Conservation (phyloP, 257 asterid genomes). For the Cinchona pubescens region DNA sequence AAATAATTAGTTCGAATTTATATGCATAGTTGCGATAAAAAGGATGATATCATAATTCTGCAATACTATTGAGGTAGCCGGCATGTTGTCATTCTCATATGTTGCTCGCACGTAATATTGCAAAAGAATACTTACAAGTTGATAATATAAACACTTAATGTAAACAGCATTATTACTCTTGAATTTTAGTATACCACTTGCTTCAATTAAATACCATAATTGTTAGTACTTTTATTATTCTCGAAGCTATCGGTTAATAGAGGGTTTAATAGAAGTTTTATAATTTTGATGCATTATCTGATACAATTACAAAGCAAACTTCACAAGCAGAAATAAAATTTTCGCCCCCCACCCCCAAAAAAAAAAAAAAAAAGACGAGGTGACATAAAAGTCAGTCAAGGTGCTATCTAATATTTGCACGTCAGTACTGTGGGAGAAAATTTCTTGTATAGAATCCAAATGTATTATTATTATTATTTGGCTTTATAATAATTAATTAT, state of each 20-base stretch:
- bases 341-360: not conserved
- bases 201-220: not conserved
- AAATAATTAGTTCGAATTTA: no score
- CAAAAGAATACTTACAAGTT: not conserved
- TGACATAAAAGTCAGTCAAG: not conserved
- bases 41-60: no score
- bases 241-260: no score
- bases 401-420: not conserved
- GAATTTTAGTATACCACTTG: not conserved
- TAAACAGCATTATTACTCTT: not conserved
- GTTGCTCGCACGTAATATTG: no score
- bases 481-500: no score
- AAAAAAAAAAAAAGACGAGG: not conserved
- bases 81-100: no score
- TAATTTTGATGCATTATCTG: no score
- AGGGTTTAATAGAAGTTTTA: not conserved
- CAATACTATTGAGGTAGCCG: no score
- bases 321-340: not conserved
- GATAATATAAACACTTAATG: not conserved
- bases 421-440: not conserved
- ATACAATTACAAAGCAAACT: not conserved
- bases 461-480: no score
- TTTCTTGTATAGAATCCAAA: not conserved
- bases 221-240: not conserved
- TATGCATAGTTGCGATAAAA: no score